Conservation (phyloP, 257 asterid genomes). For the Capsicum rhomboideum region DNA sequence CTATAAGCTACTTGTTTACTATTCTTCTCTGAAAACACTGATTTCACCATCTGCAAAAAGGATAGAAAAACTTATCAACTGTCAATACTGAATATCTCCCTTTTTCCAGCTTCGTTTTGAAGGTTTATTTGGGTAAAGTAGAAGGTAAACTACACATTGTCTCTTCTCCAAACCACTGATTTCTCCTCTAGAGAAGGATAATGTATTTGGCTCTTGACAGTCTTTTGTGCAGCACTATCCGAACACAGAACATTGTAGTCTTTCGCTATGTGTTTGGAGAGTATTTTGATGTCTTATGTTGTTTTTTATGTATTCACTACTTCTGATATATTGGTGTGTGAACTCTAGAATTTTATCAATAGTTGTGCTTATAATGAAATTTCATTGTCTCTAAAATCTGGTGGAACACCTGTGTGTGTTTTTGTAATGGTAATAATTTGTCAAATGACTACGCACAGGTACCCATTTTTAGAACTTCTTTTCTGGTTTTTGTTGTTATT, state of each 20-base stretch:
- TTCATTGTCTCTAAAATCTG: not conserved
- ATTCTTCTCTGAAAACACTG: too few relatives aligned
- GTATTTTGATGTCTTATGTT: not conserved
- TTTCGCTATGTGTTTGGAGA: not conserved
- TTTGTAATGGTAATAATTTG: not conserved
- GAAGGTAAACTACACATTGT: not conserved
- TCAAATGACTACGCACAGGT: not conserved
- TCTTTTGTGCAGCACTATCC: not conserved
- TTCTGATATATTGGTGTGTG: not conserved
- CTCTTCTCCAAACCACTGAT: not conserved
- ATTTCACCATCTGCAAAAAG: too few relatives aligned
- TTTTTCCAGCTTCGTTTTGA: too few relatives aligned
- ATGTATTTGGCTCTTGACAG: not conserved
- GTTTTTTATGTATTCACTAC: not conserved
- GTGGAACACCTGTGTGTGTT: not conserved
- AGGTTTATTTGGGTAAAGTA: not conserved
- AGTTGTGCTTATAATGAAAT: not conserved
- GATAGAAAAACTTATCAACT: too few relatives aligned
- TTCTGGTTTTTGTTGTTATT: not conserved
- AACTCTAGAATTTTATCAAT: not conserved
- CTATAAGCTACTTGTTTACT: too few relatives aligned
- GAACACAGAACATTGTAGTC: not conserved
- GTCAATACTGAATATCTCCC: too few relatives aligned
- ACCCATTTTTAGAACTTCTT: not conserved
- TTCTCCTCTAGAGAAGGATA: not conserved